These are phyloP conservation scores for Nakaseomyces nivariensis DNA, from an alignment of 1,139 yeast species.

Conservation along the genomic window DNA sequence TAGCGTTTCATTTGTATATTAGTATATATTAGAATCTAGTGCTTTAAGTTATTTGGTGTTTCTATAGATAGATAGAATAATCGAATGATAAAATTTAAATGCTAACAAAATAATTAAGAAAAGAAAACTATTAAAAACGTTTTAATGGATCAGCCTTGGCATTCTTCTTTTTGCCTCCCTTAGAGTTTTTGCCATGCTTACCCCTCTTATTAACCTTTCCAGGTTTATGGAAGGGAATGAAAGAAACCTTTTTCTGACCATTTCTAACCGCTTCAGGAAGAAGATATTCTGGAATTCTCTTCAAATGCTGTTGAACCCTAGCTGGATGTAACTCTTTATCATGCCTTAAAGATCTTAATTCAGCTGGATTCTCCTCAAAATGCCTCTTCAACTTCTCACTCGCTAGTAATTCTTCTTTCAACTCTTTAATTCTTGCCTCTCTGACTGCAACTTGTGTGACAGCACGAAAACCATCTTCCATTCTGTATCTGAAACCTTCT, in stretches of 20 bases:
- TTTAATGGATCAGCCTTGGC: conserved; percentile 63
- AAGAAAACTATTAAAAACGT: conserved; percentile 33
- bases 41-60: neutral
- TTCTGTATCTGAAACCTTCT: conserved; percentile 91
- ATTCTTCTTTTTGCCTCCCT: conserved; percentile 8
- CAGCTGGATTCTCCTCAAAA: conserved; percentile 98
- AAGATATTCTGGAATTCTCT: conserved; percentile 85
- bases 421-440: conserved; percentile 87
- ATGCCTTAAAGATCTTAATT: conserved; percentile 77
- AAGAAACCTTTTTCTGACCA: conserved; percentile 53
- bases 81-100: neutral
- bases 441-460: conserved; percentile 84
- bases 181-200: conserved; percentile 29
- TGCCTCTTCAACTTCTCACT: conserved; percentile 88
- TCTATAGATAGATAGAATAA: neutral
- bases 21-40: neutral
- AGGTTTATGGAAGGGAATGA: conserved; percentile 64
- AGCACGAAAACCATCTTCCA: conserved; percentile 94
- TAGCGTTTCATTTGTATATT: neutral
- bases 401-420: conserved; percentile 76
- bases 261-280: conserved; percentile 71
- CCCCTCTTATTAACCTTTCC: conserved; percentile 38
- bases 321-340: conserved; percentile 82
- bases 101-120: conserved; percentile 5
- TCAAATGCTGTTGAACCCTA: conserved; percentile 74